Evolutionary conservation across 148 eudicot species (phyloP).

Genomic region (Arctostaphylos glauca): DNA sequence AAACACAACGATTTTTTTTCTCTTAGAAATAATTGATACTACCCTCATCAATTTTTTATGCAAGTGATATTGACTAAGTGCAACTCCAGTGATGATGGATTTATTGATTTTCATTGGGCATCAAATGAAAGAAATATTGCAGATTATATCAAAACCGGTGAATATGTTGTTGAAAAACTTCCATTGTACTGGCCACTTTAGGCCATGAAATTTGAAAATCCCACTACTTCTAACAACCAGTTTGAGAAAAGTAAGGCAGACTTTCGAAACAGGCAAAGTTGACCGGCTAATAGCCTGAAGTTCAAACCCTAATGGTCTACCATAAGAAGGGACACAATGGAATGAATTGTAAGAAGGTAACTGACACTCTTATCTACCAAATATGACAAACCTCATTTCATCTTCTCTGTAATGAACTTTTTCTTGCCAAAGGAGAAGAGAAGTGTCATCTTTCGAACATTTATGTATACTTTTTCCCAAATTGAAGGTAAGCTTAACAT

Average conservation of each 20-base stretch:
- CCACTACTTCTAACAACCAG: neutral
- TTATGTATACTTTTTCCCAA: neutral
- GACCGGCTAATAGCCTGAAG: neutral
- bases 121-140: neutral
- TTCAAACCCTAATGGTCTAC: neutral
- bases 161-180: neutral
- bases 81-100: neutral
- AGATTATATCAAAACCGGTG: neutral
- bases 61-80: neutral
- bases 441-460: neutral
- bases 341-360: conserved; percentile 7
- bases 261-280: neutral
- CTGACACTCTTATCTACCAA: neutral
- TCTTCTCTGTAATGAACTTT: neutral
- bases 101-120: neutral
- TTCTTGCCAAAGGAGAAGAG: neutral
- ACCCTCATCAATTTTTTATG: neutral
- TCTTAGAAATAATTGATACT: neutral
- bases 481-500: neutral
- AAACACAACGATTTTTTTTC: neutral
- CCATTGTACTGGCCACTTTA: neutral
- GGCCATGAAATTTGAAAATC: neutral
- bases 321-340: neutral
- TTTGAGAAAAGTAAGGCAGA: neutral
- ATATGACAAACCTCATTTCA: conserved; percentile 9